Conservation (phyloP, 257 asterid genomes). For the Primulina tabacum region DNA sequence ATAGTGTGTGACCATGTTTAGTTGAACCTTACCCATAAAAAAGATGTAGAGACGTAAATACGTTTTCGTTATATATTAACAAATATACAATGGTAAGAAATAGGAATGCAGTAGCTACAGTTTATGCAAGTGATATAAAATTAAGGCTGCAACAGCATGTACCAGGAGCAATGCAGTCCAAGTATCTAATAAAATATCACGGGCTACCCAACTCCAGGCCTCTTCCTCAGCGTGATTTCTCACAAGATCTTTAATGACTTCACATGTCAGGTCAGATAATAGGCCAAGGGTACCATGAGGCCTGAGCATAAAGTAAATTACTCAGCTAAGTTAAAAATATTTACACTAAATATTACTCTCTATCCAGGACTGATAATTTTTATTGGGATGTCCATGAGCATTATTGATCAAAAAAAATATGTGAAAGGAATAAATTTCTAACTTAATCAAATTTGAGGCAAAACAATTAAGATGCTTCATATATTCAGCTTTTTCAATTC, state of each 20-base stretch:
- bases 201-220: constrained; percentile 98
- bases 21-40: constrained; percentile 19
- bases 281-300: constrained; percentile 82
- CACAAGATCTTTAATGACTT: constrained; percentile 70
- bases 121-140: constrained; percentile 11
- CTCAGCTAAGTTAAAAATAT: constrained; percentile 12
- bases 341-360: constrained; percentile 14
- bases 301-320: constrained; percentile 45
- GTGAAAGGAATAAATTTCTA: constrained; percentile 16
- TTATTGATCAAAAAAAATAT: constrained; percentile 13
- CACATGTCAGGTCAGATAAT: constrained; percentile 70
- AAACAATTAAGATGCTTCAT: constrained; percentile 15
- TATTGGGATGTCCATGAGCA: constrained; percentile 8
- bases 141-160: constrained; percentile 25
- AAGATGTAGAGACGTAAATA: constrained; percentile 7
- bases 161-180: constrained; percentile 90
- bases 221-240: constrained; percentile 72
- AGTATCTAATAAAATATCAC: constrained; percentile 85
- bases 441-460: constrained; percentile 18
- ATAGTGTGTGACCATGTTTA: constrained; percentile 6
- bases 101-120: constrained; percentile 4
- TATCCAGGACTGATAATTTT: constrained; percentile 4
- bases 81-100: constrained; percentile 1
- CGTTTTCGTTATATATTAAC: not conserved
- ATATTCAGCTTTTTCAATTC: constrained; percentile 11